Evolutionary conservation across 305 asterid genomes (phyloP).

Genomic region (Stenogyne calaminthoides): DNA sequence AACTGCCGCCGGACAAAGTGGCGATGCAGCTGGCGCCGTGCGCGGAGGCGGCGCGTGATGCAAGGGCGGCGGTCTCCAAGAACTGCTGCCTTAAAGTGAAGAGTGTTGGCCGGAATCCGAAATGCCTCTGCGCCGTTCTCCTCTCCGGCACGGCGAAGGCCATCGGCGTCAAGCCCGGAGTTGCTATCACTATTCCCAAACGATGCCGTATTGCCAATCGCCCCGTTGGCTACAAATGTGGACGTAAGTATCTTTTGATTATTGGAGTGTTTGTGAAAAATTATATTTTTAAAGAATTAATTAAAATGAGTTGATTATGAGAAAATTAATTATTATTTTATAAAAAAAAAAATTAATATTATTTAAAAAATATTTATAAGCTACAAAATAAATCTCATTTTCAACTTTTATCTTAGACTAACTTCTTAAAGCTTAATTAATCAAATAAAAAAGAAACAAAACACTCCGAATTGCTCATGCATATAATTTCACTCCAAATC

Average conservation of each 20-base stretch:
- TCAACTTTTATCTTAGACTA: too few relatives aligned
- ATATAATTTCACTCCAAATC: too few relatives aligned
- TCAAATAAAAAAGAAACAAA: too few relatives aligned
- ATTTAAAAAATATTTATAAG: too few relatives aligned
- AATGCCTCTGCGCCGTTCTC: slow-evolving; percentile 53
- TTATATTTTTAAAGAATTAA: too few relatives aligned
- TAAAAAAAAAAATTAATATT: too few relatives aligned
- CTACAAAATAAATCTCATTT: too few relatives aligned
- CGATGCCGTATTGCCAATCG: slow-evolving; percentile 34
- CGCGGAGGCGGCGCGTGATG: slow-evolving; percentile 35
- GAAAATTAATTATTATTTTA: too few relatives aligned
- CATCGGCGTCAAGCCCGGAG: slow-evolving; percentile 34
- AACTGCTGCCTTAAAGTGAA: slow-evolving; percentile 45
- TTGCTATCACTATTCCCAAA: slow-evolving; percentile 39
- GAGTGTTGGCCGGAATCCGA: slow-evolving; percentile 44
- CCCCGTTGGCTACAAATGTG: slow-evolving; percentile 44
- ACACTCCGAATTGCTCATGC: too few relatives aligned
- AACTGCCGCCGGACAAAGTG: slow-evolving; percentile 38
- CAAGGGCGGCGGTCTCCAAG: slow-evolving; percentile 35
- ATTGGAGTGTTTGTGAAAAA: too few relatives aligned
- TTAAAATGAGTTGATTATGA: too few relatives aligned
- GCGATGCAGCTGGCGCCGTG: slow-evolving; percentile 48
- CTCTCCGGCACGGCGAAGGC: slow-evolving; percentile 44
- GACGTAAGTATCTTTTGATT: slow-evolving; percentile 29
- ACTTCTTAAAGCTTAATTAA: too few relatives aligned